These are phyloP conservation scores for Pseudogymnoascus verrucosus DNA, from an alignment of 2,329 filamentous ascomycete species.

Conservation along the genomic window DNA sequence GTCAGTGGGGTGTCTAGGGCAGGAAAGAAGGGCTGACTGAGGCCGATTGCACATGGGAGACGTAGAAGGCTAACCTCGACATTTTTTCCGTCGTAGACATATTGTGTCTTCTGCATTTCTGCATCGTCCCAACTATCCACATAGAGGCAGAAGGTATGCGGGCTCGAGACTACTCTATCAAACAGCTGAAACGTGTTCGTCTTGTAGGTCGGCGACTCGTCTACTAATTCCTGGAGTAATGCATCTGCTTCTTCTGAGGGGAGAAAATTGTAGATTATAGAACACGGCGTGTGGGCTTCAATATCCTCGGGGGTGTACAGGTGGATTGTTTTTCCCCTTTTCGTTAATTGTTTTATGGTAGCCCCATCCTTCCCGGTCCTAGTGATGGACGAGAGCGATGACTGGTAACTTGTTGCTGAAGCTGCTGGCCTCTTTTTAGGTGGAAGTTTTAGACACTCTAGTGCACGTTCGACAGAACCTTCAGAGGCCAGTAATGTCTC, in stretches of 20 bases:
- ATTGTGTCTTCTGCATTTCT: conserved; percentile 64
- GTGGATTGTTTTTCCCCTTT: conserved; percentile 75
- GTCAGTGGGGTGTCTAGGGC: conserved; percentile 3
- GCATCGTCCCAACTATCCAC: conserved; percentile 67
- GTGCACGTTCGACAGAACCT: conserved; percentile 64
- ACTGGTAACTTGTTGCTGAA: not conserved
- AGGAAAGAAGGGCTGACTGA: not conserved
- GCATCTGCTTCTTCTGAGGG: conserved; percentile 61
- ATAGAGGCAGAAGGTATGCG: conserved; percentile 78
- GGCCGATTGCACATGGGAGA: not conserved
- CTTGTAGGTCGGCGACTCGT: conserved; percentile 63
- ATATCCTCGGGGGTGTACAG: conserved; percentile 77
- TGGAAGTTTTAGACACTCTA: conserved; percentile 41
- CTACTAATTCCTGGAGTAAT: conserved; percentile 66
- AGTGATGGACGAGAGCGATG: not conserved
- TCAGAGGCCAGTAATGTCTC: conserved; percentile 72
- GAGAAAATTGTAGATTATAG: conserved; percentile 87
- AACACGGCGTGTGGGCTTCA: conserved; percentile 77
- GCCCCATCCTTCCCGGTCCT: not conserved
- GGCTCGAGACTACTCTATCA: conserved; percentile 75
- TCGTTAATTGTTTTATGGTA: conserved; percentile 31
- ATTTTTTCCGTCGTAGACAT: conserved; percentile 67
- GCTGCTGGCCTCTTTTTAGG: not conserved
- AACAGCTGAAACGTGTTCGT: conserved; percentile 76
- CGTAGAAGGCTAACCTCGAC: conserved; percentile 6